These are phyloP conservation scores for Kuraishia hungarica DNA, from an alignment of 805 yeast species.

Conservation along the genomic window DNA sequence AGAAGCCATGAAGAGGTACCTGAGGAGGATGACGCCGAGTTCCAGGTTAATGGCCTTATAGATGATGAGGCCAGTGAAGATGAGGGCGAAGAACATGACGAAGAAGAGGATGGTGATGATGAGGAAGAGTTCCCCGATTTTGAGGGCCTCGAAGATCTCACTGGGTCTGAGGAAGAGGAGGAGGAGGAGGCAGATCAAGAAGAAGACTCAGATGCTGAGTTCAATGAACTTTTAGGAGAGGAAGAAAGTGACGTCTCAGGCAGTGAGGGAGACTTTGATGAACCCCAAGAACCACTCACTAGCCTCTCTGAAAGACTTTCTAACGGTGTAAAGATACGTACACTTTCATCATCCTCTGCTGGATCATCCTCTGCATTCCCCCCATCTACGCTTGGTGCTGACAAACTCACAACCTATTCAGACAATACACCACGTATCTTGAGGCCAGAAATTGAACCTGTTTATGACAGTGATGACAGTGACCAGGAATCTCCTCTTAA, in stretches of 20 bases:
- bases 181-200: conserved; percentile 20
- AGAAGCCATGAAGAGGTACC: conserved; percentile 13
- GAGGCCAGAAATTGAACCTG: conserved; percentile 87
- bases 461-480: conserved; percentile 91
- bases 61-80: conserved; percentile 34
- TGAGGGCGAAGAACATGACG: conserved; percentile 14
- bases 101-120: conserved; percentile 12
- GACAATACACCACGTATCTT: conserved; percentile 78
- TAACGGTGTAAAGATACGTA: conserved; percentile 38
- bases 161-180: conserved; percentile 11
- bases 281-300: conserved; percentile 39
- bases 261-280: conserved; percentile 42
- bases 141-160: conserved; percentile 7
- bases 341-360: conserved; percentile 31
- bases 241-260: conserved; percentile 26
- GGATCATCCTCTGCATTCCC: conserved; percentile 3
- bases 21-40: conserved; percentile 13
- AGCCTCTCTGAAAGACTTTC: conserved; percentile 48
- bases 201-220: conserved; percentile 53
- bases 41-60: conserved; percentile 26
- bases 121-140: conserved; percentile 11
- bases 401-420: conserved; percentile 39
- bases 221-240: conserved; percentile 44
- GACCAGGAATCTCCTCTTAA: conserved; percentile 64
- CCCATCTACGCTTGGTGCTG: conserved; percentile 13